These are phyloP conservation scores for Cyberlindnera galapagoensis DNA, from an alignment of 805 yeast genomes.

Conservation along the genomic window DNA sequence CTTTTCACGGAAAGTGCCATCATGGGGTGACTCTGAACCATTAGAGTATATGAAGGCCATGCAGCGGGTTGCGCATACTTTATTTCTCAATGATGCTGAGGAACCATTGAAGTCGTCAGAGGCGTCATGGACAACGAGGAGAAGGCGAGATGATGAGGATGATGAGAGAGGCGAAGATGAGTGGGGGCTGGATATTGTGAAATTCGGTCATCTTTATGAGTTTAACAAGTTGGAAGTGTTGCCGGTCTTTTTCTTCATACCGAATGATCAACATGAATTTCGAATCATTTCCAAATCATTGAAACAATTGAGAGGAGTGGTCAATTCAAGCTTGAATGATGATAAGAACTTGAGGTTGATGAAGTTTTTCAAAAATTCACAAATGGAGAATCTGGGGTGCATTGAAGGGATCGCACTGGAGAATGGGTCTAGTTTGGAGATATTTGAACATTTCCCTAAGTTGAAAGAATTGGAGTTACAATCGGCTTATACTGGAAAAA, in stretches of 20 bases:
- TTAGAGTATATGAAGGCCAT: conserved; percentile 5
- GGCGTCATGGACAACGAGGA: too few species aligned
- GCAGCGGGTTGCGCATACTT: conserved; percentile 9
- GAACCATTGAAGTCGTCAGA: conserved; percentile 2
- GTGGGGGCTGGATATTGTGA: conserved; percentile 7
- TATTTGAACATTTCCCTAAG: conserved; percentile 15
- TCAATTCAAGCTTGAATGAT: conserved; percentile 15
- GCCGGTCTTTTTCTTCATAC: conserved; percentile 15
- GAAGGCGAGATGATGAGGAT: not conserved
- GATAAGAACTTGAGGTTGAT: conserved; percentile 16
- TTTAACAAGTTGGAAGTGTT: conserved; percentile 7
- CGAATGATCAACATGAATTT: conserved; percentile 14
- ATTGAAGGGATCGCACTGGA: conserved; percentile 19
- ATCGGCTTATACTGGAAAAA: conserved; percentile 16
- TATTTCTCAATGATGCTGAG: conserved; percentile 9
- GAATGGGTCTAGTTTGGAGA: conserved; percentile 14
- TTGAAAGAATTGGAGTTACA: conserved; percentile 14
- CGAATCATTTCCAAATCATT: conserved; percentile 12
- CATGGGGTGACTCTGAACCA: conserved; percentile 1
- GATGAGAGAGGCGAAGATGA: not conserved
- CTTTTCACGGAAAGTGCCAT: not conserved
- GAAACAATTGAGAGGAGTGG: conserved; percentile 11
- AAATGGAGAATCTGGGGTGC: conserved; percentile 14
- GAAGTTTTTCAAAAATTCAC: conserved; percentile 15
- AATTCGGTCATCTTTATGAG: conserved; percentile 18